A percentile compares a stretch with the other conserved stretches of the same genome.
Conservation (phyloP, 495 filamentous ascomycete species). For the Xylaria acuta region DNA sequence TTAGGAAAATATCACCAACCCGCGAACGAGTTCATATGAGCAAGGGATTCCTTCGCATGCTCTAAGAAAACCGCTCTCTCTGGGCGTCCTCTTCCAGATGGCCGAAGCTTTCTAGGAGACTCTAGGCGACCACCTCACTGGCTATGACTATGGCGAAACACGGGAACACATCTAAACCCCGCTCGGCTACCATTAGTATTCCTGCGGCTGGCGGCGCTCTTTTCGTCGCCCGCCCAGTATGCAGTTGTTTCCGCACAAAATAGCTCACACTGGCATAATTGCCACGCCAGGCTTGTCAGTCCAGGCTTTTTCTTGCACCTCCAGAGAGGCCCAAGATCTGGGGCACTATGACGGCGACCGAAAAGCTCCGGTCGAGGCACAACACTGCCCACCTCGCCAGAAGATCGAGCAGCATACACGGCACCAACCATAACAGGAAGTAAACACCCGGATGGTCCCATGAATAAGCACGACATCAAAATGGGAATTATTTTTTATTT, state of each 20-base stretch:
- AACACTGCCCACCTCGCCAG: background rate
- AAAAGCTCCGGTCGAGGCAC: background rate
- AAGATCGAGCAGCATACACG: background rate
- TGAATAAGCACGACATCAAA: background rate
- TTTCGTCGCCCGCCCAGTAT: background rate
- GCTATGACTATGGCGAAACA: background rate
- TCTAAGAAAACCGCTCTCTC: background rate
- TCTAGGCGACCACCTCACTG: background rate
- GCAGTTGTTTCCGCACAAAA: background rate
- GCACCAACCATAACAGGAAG: background rate
- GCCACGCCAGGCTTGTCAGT: background rate
- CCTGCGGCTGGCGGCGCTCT: background rate
- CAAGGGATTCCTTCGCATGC: background rate
- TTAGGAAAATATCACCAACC: background rate
- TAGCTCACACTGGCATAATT: background rate
- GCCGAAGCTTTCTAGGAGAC: constrained; percentile 1
- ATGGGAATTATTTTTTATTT: constrained; percentile 16
- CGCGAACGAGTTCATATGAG: background rate
- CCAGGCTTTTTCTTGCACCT: background rate
- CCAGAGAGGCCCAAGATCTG: background rate
- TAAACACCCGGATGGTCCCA: background rate
- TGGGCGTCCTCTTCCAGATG: background rate
- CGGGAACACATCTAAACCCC: background rate
- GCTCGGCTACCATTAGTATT: background rate
- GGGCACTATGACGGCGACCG: background rate